Percentiles rank a stretch among this genome's conserved stretches.
Evolutionary conservation across 2,329 filamentous ascomycete genomes (phyloP).

Genomic region (Aspergillus fijiensis): DNA sequence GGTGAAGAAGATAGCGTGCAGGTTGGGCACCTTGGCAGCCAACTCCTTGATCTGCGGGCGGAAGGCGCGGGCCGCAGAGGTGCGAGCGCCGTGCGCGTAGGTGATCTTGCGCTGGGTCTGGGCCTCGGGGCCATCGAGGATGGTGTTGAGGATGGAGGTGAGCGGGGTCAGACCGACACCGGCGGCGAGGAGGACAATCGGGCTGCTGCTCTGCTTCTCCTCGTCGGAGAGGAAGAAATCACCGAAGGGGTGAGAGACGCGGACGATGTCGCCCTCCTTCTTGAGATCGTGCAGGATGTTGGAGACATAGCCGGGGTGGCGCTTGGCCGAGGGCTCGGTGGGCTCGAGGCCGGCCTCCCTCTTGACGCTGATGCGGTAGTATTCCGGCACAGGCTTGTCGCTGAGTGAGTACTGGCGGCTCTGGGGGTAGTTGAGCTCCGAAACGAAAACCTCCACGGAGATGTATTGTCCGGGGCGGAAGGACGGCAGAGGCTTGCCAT

Average conservation of each 20-base stretch:
- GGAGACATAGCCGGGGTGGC: conserved; percentile 65
- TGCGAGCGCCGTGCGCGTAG: conserved; percentile 60
- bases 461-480: conserved; percentile 74
- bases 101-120: conserved; percentile 52
- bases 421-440: conserved; percentile 62
- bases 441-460: conserved; percentile 60
- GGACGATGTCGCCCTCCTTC: conserved; percentile 60
- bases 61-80: conserved; percentile 52
- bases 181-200: conserved; percentile 62
- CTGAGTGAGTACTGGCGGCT: conserved; percentile 72
- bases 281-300: conserved; percentile 66
- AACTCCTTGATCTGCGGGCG: conserved; percentile 53
- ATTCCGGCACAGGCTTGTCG: conserved; percentile 59
- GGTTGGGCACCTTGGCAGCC: conserved; percentile 43
- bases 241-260: conserved; percentile 66
- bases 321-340: conserved; percentile 46
- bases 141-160: conserved; percentile 60
- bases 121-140: conserved; percentile 41
- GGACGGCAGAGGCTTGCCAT: conserved; percentile 58
- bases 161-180: conserved; percentile 62
- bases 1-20: conserved; percentile 60
- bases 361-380: conserved; percentile 72
- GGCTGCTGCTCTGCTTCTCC: conserved; percentile 43
- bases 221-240: conserved; percentile 55
- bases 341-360: conserved; percentile 57